These are phyloP conservation scores for Corylus heterophylla DNA, from an alignment of 306 rosid genomes.

Conservation along the genomic window DNA sequence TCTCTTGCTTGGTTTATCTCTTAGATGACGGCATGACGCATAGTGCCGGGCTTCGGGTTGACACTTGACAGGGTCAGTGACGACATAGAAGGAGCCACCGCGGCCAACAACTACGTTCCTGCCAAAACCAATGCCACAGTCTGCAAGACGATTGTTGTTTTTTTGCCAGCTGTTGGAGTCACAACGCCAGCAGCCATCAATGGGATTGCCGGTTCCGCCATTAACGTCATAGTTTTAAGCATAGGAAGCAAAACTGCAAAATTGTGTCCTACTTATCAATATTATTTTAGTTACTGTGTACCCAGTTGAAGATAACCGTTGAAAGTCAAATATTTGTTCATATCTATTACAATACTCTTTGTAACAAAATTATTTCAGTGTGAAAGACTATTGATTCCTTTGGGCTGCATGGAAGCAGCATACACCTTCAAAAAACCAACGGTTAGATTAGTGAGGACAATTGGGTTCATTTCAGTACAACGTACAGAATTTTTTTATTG, in stretches of 20 bases:
- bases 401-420: neutral
- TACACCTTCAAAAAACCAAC: conserved; percentile 9
- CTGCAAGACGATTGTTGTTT: conserved; percentile 91
- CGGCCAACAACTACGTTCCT: conserved; percentile 93
- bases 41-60: conserved; percentile 85
- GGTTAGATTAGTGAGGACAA: conserved; percentile 21
- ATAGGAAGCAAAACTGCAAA: neutral
- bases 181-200: conserved; percentile 99
- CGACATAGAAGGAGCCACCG: conserved; percentile 84
- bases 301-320: neutral
- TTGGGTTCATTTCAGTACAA: neutral
- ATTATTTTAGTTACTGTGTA: neutral
- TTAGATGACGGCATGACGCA: conserved; percentile 79
- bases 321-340: neutral
- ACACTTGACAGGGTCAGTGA: conserved; percentile 79
- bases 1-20: too few species aligned
- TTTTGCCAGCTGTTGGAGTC: conserved; percentile 69
- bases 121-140: conserved; percentile 95
- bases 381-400: conserved; percentile 5
- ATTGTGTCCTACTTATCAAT: neutral
- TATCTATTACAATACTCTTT: neutral
- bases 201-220: conserved; percentile 91
- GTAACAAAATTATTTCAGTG: neutral
- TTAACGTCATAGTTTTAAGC: neutral
- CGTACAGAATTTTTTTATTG: neutral